Percentiles rank a stretch among this genome's conserved stretches.
These are phyloP conservation scores for Penstemon barbatus DNA, from an alignment of 257 asterid species.

Conservation along the genomic window DNA sequence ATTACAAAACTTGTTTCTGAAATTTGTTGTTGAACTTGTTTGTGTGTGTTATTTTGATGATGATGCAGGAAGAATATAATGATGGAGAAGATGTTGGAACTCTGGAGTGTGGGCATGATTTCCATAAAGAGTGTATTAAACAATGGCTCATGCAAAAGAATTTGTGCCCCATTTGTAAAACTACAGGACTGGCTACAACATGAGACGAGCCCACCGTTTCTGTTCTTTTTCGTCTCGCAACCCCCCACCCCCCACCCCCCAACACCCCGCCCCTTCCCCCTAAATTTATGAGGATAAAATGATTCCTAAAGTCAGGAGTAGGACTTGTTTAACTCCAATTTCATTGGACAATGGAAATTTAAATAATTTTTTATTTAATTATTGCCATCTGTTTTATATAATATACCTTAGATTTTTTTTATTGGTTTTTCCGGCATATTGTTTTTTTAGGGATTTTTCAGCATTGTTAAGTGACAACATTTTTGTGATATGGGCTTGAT, in stretches of 20 bases:
- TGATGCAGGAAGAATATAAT: slow-evolving; percentile 54
- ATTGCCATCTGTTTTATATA: too few relatives aligned
- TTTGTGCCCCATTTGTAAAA: slow-evolving; percentile 65
- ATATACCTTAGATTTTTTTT: too few relatives aligned
- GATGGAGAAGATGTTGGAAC: slow-evolving; percentile 52
- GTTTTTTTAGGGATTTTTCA: too few relatives aligned
- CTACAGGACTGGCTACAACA: slow-evolving; percentile 39
- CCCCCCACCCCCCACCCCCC: too few relatives aligned
- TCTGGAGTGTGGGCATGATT: slow-evolving; percentile 60
- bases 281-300: slow-evolving; percentile 25
- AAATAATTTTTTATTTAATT: slow-evolving; percentile 9
- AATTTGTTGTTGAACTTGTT: not conserved
- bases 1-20: not conserved
- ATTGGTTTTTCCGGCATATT: too few relatives aligned
- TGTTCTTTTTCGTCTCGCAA: not conserved
- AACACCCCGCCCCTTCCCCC: not conserved
- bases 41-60: too few relatives aligned
- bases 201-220: slow-evolving; percentile 28
- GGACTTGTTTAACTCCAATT: slow-evolving; percentile 28
- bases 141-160: slow-evolving; percentile 69
- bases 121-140: slow-evolving; percentile 51
- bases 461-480: too few relatives aligned
- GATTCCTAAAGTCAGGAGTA: slow-evolving; percentile 31
- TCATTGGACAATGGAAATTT: slow-evolving; percentile 34
- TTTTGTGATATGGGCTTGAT: too few relatives aligned